Percentiles rank a stretch among this genome's conserved stretches.
phyloP scores from a whole-genome alignment of 768 basidiomycete species.

The Candolleomyces efflorescens region DNA sequence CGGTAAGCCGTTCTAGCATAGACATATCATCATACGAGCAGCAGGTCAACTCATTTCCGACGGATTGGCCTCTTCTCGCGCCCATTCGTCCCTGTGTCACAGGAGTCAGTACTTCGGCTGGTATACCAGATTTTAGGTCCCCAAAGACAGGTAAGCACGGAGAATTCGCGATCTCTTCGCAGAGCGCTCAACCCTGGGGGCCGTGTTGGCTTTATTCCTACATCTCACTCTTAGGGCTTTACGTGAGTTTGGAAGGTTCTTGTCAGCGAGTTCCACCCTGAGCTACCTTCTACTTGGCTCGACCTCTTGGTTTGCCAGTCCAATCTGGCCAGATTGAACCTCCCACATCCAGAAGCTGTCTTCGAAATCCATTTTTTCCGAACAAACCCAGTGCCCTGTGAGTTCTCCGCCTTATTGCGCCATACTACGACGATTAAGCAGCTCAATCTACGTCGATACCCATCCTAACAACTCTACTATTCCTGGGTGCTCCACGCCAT shows the following conservation, averaged over 20 bases:
- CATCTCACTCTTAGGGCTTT: constrained; percentile 38
- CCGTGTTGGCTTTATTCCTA: not conserved
- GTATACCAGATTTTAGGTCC: constrained; percentile 88
- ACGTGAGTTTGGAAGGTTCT: constrained; percentile 31
- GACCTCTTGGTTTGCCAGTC: constrained; percentile 41
- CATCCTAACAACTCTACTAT: too few relatives aligned
- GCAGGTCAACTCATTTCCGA: not conserved
- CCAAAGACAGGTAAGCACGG: constrained; percentile 66
- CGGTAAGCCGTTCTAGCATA: constrained; percentile 35
- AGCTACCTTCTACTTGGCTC: not conserved
- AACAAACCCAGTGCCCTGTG: constrained; percentile 75
- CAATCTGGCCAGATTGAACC: constrained; percentile 68
- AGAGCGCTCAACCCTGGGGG: not conserved
- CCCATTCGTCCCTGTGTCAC: not conserved
- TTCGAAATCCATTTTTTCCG: constrained; percentile 90
- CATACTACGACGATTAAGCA: not conserved
- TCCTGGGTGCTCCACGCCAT: too few relatives aligned
- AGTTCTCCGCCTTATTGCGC: constrained; percentile 17
- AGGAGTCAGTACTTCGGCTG: constrained; percentile 78
- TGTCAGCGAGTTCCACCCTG: not conserved
- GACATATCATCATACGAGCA: not conserved
- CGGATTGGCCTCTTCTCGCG: too few relatives aligned
- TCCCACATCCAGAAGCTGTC: constrained; percentile 94
- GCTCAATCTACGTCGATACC: too few relatives aligned
- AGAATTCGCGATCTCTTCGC: not conserved